Base-by-base conservation (phyloP, 352 stramenopile genomes). In the Phytophthora citricola region DNA sequence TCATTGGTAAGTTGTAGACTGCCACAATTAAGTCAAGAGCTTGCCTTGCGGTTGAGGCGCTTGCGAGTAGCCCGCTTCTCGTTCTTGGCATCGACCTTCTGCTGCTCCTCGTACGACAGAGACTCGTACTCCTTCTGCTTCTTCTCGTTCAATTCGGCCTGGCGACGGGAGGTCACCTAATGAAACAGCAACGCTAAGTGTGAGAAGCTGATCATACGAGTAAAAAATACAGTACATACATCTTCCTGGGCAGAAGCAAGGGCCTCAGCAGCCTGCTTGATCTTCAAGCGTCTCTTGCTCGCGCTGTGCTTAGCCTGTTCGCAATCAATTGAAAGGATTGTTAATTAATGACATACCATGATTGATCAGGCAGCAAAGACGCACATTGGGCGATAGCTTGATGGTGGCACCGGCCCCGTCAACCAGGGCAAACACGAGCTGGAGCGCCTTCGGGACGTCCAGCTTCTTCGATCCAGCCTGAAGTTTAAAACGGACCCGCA, bases 61-160 rank as follows among this genome's bases (percentile, higher is more conserved):
- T 94, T 94, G 70, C 83, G 85, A 56, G 77, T 73, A 71, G 81
- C 65, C 52, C 80, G 86, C 67, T 85, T 92, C 68, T 90, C 68
- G 44, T 92, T 89, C 40, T 88, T 78, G 24, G 74, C 80, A 49
- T 94, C 85, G 47, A 88, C 66, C 54, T 87, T 90, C 62, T 92
- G 83, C 75, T 94, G 85, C 58, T 92, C 81, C 45, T 92, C 85
- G 65, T 92, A 92, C 60, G 83, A 91, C 56, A 94, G 71, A 27
- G 75, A 80, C 39, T 89, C 73, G 65, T 94, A 94, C 54, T 94
- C 71, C 48, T 90, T 82, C 15, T 89, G 74, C 63, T 94, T 94
- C 75, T 91, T 92, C 70, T 92, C 85, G 44, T 78, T 81, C 24
- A 86, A 49, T 38, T 91, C 78, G 32, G 75, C 74, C 45, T 80